These are phyloP conservation scores for Cercophora sp. DNA, from an alignment of 495 filamentous ascomycete genomes.

Conservation along the genomic window DNA sequence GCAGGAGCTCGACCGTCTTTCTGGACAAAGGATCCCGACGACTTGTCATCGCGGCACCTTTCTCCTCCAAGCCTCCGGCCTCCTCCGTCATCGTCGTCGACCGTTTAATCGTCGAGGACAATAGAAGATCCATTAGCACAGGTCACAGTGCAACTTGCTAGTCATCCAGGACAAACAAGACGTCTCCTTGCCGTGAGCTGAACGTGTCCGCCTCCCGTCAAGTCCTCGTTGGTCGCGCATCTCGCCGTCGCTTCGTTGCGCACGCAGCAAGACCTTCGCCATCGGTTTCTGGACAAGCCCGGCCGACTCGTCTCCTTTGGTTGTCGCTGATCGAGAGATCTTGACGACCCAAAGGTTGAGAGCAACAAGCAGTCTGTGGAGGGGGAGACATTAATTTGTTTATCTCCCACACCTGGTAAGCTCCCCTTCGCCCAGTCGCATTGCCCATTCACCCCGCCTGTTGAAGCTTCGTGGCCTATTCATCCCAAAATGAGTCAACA, in stretches of 20 bases:
- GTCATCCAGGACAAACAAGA: slow-evolving; percentile 20
- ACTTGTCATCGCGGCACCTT: slow-evolving; percentile 25
- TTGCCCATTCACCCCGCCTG: too few species aligned
- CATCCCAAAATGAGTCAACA: too few species aligned
- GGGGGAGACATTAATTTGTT: slow-evolving; percentile 99
- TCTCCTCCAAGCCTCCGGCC: slow-evolving; percentile 27
- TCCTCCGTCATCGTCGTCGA: slow-evolving; percentile 34
- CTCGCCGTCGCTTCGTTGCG: slow-evolving; percentile 7
- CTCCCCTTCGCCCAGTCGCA: slow-evolving; percentile 19
- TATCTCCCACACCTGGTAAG: slow-evolving; percentile 87
- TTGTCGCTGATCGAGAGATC: slow-evolving; percentile 36
- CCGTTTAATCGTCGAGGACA: slow-evolving; percentile 30
- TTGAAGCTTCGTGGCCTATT: too few species aligned
- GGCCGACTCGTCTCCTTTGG: slow-evolving; percentile 6
- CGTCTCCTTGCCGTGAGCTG: slow-evolving; percentile 28
- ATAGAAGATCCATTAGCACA: slow-evolving; percentile 36
- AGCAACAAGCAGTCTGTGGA: slow-evolving; percentile 40
- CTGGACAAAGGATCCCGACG: slow-evolving; percentile 28
- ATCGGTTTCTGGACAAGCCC: neutral
- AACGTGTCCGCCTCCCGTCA: slow-evolving; percentile 13
- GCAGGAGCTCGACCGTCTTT: slow-evolving; percentile 29
- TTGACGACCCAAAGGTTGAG: slow-evolving; percentile 21
- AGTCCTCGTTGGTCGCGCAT: slow-evolving; percentile 7
- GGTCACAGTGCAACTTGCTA: slow-evolving; percentile 32
- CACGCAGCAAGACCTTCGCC: slow-evolving; percentile 1